phyloP scores from a whole-genome alignment of 768 basidiomycete genomes.

The Albatrellus ellisii region DNA sequence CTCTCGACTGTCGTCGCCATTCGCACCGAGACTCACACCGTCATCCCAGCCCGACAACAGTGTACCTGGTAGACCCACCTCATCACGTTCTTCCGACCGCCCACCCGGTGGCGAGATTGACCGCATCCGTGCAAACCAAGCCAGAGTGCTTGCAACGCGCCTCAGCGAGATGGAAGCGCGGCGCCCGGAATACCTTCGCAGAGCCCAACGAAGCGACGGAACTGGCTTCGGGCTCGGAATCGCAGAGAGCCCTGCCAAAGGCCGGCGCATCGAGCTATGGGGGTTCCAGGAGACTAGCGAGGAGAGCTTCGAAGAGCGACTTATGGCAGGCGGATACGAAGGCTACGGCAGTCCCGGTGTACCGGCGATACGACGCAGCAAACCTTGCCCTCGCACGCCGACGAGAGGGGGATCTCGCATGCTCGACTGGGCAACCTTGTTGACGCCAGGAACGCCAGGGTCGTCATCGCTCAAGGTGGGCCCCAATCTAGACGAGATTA shows the following conservation, averaged over 20 bases:
- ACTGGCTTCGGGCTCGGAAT: constrained; percentile 42
- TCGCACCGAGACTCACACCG: constrained; percentile 11
- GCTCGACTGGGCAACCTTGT: constrained; percentile 35
- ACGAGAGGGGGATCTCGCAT: constrained; percentile 28
- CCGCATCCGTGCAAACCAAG: constrained; percentile 40
- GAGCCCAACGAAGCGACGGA: constrained; percentile 5
- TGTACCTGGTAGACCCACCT: background rate
- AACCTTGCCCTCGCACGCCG: constrained; percentile 17
- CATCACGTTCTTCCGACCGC: constrained; percentile 7
- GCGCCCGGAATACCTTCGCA: constrained; percentile 54
- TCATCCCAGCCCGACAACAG: constrained; percentile 10
- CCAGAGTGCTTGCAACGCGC: constrained; percentile 35
- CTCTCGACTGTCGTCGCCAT: constrained; percentile 9
- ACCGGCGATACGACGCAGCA: too few relatives aligned
- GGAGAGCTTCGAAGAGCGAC: constrained; percentile 75
- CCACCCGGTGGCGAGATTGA: constrained; percentile 41
- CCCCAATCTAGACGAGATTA: constrained; percentile 19
- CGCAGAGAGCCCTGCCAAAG: constrained; percentile 57
- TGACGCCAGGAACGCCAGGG: constrained; percentile 32
- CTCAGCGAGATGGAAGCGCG: constrained; percentile 44
- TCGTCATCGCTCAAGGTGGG: constrained; percentile 11
- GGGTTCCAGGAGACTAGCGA: constrained; percentile 24
- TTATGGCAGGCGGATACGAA: constrained; percentile 75
- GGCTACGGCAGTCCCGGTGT: constrained; percentile 34
- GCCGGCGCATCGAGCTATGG: constrained; percentile 60